phyloP scores from a whole-genome alignment of 768 basidiomycete species.

The Plicaturopsis crispa region DNA sequence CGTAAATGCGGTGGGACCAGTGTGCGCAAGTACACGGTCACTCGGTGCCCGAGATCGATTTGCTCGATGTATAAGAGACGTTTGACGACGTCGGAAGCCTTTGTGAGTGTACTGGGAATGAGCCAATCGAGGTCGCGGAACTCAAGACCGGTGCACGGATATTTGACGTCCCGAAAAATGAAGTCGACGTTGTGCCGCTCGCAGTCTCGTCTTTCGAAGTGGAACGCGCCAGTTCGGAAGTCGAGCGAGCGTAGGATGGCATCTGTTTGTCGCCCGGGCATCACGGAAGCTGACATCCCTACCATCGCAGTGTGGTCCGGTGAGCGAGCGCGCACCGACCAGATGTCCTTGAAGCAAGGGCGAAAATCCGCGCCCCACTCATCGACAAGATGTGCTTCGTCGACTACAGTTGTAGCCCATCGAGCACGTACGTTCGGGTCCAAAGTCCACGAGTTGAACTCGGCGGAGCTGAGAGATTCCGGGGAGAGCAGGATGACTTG shows the following conservation, averaged over 20 bases:
- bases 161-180: conserved; percentile 1
- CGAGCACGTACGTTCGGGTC: not conserved
- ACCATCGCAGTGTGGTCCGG: not conserved
- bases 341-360: not conserved
- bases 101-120: not conserved
- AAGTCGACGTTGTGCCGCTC: conserved; percentile 7
- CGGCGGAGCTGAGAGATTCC: not conserved
- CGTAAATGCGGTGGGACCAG: not conserved
- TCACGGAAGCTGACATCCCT: not conserved
- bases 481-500: not conserved
- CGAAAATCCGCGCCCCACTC: not conserved
- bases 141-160: not conserved
- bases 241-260: not conserved
- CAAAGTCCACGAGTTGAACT: not conserved
- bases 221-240: not conserved
- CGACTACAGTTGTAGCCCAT: not conserved
- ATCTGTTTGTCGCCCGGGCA: not conserved
- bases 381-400: conserved; percentile 2
- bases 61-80: not conserved
- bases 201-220: conserved; percentile 5
- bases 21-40: not conserved
- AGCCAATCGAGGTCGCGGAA: not conserved
- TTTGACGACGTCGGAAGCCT: not conserved
- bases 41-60: not conserved
- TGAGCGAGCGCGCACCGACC: not conserved